Conservation (phyloP, 176 grass and related monocot species). For the Carex parvula region DNA sequence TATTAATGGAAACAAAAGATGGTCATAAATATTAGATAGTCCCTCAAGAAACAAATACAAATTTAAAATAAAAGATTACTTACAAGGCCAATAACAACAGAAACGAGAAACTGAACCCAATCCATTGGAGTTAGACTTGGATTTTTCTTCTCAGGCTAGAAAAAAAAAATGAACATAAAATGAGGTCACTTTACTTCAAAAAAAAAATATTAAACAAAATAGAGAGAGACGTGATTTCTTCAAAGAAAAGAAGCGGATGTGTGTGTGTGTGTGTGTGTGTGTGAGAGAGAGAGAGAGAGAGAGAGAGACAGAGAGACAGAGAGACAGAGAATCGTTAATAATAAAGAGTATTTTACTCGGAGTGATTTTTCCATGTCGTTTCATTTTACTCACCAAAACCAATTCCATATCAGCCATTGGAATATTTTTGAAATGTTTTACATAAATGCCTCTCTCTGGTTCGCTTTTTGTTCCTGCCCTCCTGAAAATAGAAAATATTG, state of each 20-base stretch:
- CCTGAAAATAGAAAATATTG: slow-evolving; percentile 41
- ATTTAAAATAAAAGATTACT: slow-evolving; percentile 28
- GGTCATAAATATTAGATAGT: neutral
- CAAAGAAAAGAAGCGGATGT: neutral
- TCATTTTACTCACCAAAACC: slow-evolving; percentile 61
- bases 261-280: neutral
- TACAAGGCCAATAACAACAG: slow-evolving; percentile 96
- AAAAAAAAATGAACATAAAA: slow-evolving; percentile 11
- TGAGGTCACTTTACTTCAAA: neutral
- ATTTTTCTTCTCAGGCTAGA: slow-evolving; percentile 99
- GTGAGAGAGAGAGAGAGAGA: too few species aligned
- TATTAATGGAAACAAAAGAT: slow-evolving; percentile 8
- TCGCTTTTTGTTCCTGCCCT: slow-evolving; percentile 51
- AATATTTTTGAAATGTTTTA: slow-evolving; percentile 99
- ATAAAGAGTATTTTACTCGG: neutral
- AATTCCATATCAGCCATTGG: slow-evolving; percentile 99
- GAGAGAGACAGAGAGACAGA: neutral
- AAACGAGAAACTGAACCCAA: slow-evolving; percentile 92
- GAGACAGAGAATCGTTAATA: neutral
- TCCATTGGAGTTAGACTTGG: slow-evolving; percentile 97
- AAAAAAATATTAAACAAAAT: slow-evolving; percentile 15
- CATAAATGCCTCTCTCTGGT: slow-evolving; percentile 69
- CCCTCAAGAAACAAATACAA: neutral
- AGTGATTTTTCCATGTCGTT: neutral
- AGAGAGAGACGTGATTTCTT: neutral